Base-by-base conservation (phyloP, 2,329 filamentous ascomycete species). In the Paecilomyces fulvus region DNA sequence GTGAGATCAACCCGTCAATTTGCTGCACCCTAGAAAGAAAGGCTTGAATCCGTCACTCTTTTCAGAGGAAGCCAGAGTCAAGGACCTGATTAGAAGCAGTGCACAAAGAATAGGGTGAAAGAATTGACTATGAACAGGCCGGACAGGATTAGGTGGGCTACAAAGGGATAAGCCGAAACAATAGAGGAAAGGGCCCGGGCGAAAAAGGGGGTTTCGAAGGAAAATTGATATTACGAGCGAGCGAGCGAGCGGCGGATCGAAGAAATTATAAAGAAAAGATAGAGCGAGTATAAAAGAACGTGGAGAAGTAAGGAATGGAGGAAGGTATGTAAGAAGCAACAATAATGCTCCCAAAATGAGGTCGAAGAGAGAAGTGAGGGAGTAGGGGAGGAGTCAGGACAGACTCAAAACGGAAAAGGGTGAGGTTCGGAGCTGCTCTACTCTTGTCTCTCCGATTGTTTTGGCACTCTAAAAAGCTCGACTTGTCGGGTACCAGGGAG, bases 141-240 rank as follows among this genome's bases (percentile, higher is more conserved):
- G 14, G 37, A 21, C 48, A 49, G 48, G 48, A 57, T 53, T 56
- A 54, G 60, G 64, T 63, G 63, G 62, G 43, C 62, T 62, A 54
- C 56, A 64, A 64, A 56, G 56, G 60, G 59, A 56, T 60, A 63
- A 59, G 61, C 57, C 53, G 57, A 55, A 60, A 56, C 50, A 56
- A 58, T 55, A 59, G 55, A 60, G 56, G 51, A 60, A 58, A 54
- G 56, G 59, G 57, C 51, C 56, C 59, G 53, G 55, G 53, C 55
- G 57, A 61, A 58, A 60, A 62, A 63, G 56, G 57, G 57, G 59
- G 31, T 21, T 20, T 54, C 60, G 57, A 58, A 58, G 58, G 55
- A 59, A 74, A 74, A 3, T 77, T 83, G 60, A 72, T 87, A 60
- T 62, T 59, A 59, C 55, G 51, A 59, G 52, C 43, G 51, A 60